These are phyloP conservation scores for Moesziomyces antarcticus DNA, from an alignment of 1,284 basidiomycete genomes.

Conservation along the genomic window DNA sequence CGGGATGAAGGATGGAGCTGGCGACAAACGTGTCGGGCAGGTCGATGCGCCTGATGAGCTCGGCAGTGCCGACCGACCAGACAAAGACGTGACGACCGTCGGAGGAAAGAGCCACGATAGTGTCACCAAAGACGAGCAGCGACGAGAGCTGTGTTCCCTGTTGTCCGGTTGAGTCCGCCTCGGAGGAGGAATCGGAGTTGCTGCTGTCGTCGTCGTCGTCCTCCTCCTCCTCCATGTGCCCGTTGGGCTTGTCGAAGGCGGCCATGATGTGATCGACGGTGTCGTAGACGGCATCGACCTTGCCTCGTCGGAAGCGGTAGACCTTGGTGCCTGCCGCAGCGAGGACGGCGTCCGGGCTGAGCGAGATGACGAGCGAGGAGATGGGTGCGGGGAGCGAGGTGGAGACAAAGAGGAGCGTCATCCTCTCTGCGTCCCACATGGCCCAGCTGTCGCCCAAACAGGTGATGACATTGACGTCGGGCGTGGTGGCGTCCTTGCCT, in stretches of 20 bases:
- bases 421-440: constrained; percentile 93
- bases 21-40: constrained; percentile 76
- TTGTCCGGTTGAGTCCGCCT: constrained; percentile 15
- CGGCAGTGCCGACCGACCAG: constrained; percentile 73
- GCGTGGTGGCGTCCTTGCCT: constrained; percentile 79
- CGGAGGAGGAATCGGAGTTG: constrained; percentile 14
- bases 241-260: constrained; percentile 26
- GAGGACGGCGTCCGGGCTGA: constrained; percentile 89
- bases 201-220: constrained; percentile 4
- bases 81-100: constrained; percentile 82
- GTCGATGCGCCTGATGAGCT: constrained; percentile 41
- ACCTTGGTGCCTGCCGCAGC: constrained; percentile 78
- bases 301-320: constrained; percentile 85
- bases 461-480: constrained; percentile 77
- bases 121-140: constrained; percentile 63
- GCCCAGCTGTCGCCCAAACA: constrained; percentile 92
- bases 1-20: constrained; percentile 85
- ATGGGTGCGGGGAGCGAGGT: constrained; percentile 81
- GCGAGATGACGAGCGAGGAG: constrained; percentile 74
- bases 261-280: constrained; percentile 46
- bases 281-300: constrained; percentile 74
- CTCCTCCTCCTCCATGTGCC: constrained; percentile 4
- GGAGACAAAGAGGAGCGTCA: constrained; percentile 93
- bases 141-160: constrained; percentile 40
- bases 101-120: constrained; percentile 71